Evolutionary conservation across 768 basidiomycete genomes (phyloP).

Genomic region (Lactifluus volemus): DNA sequence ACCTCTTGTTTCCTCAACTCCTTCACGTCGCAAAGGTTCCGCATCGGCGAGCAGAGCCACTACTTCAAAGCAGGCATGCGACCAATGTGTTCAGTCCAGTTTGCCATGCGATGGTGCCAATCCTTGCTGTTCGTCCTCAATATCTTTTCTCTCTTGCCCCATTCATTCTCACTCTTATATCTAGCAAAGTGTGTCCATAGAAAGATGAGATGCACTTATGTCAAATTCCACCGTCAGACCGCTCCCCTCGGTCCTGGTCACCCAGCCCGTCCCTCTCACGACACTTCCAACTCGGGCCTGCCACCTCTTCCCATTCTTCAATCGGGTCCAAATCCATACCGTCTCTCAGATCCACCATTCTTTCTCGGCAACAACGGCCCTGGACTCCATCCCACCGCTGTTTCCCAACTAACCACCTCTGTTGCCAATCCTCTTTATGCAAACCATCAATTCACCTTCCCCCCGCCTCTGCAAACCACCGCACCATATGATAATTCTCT

Average conservation of each 20-base stretch:
- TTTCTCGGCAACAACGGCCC: neutral
- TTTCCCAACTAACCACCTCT: neutral
- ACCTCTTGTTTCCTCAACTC: constrained; percentile 32
- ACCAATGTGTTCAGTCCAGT: constrained; percentile 71
- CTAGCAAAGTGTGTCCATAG: constrained; percentile 67
- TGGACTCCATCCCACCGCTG: neutral
- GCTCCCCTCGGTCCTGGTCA: constrained; percentile 73
- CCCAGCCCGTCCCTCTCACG: constrained; percentile 22
- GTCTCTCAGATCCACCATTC: constrained; percentile 18
- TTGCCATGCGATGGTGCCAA: constrained; percentile 73
- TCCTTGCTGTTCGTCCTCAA: constrained; percentile 54
- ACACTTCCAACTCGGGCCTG: constrained; percentile 2
- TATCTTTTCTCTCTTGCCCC: neutral
- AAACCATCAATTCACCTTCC: constrained; percentile 18
- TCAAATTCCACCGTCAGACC: constrained; percentile 78
- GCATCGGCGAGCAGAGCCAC: constrained; percentile 62
- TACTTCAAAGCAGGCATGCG: constrained; percentile 77
- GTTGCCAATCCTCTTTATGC: neutral
- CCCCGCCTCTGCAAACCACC: neutral
- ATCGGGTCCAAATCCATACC: constrained; percentile 4
- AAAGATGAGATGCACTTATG: constrained; percentile 67
- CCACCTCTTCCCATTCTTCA: constrained; percentile 8
- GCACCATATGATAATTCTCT: constrained; percentile 16
- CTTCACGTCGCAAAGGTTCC: constrained; percentile 55
- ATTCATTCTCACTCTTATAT: neutral